Evolutionary conservation across 441 rosid species (phyloP).

Genomic region (Syzygium malaccense): DNA sequence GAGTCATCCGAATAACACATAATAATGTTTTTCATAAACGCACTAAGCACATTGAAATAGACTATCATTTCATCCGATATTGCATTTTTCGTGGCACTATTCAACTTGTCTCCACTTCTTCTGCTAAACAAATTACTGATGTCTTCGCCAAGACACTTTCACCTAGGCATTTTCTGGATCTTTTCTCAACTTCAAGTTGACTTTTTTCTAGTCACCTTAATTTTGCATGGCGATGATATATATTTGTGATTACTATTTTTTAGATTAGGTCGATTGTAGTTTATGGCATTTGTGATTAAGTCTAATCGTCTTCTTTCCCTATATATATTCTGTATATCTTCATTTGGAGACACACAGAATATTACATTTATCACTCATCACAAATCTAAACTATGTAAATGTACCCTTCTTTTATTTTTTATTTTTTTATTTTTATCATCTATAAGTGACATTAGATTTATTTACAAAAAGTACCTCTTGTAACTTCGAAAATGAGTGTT

Average conservation of each 20-base stretch:
- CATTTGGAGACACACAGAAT: background rate
- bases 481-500: background rate
- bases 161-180: background rate
- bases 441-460: background rate
- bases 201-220: background rate
- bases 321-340: background rate
- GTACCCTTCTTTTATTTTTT: background rate
- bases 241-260: background rate
- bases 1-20: background rate
- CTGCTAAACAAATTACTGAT: background rate
- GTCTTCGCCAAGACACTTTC: background rate
- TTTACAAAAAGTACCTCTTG: background rate
- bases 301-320: background rate
- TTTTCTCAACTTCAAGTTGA: background rate
- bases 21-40: background rate
- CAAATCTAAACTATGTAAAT: background rate
- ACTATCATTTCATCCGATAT: background rate
- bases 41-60: background rate
- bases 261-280: background rate
- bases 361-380: background rate
- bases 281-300: background rate
- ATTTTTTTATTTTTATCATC: background rate
- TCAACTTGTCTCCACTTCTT: background rate
- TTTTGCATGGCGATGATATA: background rate
- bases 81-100: background rate